These are phyloP conservation scores for Suaeda aralocaspica DNA, from an alignment of 148 eudicot species.

Conservation along the genomic window DNA sequence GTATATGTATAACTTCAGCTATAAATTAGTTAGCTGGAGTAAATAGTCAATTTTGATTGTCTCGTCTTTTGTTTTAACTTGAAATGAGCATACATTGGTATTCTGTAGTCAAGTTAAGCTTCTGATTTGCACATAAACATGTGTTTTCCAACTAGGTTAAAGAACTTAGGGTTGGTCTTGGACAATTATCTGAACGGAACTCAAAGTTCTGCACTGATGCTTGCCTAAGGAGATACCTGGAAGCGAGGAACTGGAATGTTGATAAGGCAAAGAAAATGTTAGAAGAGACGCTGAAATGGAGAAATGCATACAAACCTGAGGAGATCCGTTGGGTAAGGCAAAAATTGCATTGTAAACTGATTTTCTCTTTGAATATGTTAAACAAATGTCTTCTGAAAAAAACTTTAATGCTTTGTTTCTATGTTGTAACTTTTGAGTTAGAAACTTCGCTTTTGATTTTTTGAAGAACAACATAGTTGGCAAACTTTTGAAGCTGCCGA, in stretches of 20 bases:
- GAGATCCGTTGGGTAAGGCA: conserved; percentile 86
- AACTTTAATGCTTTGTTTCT: background rate
- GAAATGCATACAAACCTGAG: conserved; percentile 80
- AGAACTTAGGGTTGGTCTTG: conserved; percentile 64
- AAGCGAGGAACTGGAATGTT: conserved; percentile 87
- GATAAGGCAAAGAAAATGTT: conserved; percentile 82
- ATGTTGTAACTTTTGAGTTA: background rate
- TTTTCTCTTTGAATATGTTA: conserved; percentile 4
- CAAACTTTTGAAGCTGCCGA: background rate
- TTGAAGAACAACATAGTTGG: background rate
- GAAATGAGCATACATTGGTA: background rate
- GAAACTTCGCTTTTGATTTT: background rate
- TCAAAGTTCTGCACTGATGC: conserved; percentile 63
- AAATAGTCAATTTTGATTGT: background rate
- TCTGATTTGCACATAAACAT: background rate
- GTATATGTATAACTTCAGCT: background rate
- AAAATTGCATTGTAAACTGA: background rate
- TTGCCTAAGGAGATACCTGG: conserved; percentile 76
- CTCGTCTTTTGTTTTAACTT: background rate
- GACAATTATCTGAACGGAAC: conserved; percentile 55
- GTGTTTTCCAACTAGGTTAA: conserved; percentile 35
- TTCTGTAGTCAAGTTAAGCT: background rate
- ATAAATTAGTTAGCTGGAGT: background rate
- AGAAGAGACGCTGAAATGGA: conserved; percentile 82
- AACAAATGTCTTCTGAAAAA: too few species aligned